Base-by-base conservation (phyloP, 2,329 filamentous ascomycete genomes). In the Colletotrichum gloeosporioides region DNA sequence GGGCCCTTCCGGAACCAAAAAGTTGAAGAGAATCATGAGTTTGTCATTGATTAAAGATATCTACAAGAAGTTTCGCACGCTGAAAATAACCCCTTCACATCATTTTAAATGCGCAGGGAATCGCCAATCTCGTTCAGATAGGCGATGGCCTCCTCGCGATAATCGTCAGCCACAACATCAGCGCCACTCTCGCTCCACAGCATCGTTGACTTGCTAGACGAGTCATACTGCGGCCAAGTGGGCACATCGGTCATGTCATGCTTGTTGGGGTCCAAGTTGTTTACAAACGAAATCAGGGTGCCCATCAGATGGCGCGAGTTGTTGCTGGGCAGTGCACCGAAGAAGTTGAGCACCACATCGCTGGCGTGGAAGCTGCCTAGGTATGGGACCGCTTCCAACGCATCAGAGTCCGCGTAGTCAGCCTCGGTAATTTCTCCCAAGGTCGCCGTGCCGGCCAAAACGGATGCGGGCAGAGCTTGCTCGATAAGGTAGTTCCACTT, bases 341-440 rank as follows among this genome's bases (percentile, higher is more conserved):
- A 88, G 78, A 91, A 92, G 0, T 90, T 86, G 81, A 94, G 91
- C 4, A 95, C 79, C 2, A 96, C 79, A 79, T 96, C 95, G 2
- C 89, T 91, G 18, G 85, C 93, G 82, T 97, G 95, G 84, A 95
- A 94, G 0, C 94, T 96, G 18, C 95, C 95, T 0, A 96, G 83
- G 66, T 96, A 84, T 0, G 95, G 93, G 6, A 53, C n/a, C 44
- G 44, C 44, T n/a, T 53, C 44, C 44, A 53, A 53, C n/a, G 12
- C 44, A 25, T 53, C 44, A 2, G 44, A 25, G 44, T 53, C 44
- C 10, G 44, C 44, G 44, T 53, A 53, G 44, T 53, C 93, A 84
- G 84, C 44, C 44, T 96, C 96, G 0, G 92, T 68, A 16, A 34
- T 44, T 91, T 88, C 80, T 90, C 82, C 80, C 92, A 93, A 0